Base-by-base conservation (phyloP, 352 stramenopile genomes). In the Thalassiosira mediterranea region DNA sequence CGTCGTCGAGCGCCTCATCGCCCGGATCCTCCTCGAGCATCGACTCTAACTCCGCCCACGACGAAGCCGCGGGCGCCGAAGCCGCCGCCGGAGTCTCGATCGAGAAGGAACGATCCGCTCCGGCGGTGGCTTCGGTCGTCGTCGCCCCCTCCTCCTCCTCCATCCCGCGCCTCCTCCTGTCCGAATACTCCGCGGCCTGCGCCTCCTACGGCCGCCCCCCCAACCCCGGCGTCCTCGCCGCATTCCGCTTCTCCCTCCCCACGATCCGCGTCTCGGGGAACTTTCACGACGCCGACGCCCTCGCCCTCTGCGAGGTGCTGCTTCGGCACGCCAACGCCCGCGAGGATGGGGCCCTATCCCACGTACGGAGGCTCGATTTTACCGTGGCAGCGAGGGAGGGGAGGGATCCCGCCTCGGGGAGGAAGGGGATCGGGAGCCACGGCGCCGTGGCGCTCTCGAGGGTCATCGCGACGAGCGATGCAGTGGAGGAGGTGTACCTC, bases 261-360 rank as follows among this genome's bases (percentile, higher is more conserved):
- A 79, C 75, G 3, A 23, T 92, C 1, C 81, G 86, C 13, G 74
- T 90, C 10, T 80, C 60, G 0, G 83, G 78, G 31, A 47, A 40
- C n/a, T 92, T 90, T 64, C 83, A 87, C 60, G 86, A 92, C 83
- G 72, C 76, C 28, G 86, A 92, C 63, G 87, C 89, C 77, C 34
- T 92, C 17, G 83, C 86, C 1, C 53, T 92, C 10, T 38, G 38
- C 0, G 86, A 92, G 69, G 38, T 92, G 2, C 52, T 91, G 23
- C 34, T 90, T 10, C 52, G 61, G 5, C 80, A 91, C 61, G 74
- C 61, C 46, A 91, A 91, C 54, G n/a, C n/a, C n/a, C n/a, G n/a
- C n/a, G n/a, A n/a, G n/a, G n/a, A n/a, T n/a, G 75, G 71, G 15
- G 21, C 66, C 15, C 64, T 91, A 5, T 51, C 26, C 3, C 81